Evolutionary conservation across 345 rosid species (phyloP), one percentile per base, ranked within the genome.

Genomic region (Salix suchowensis): DNA sequence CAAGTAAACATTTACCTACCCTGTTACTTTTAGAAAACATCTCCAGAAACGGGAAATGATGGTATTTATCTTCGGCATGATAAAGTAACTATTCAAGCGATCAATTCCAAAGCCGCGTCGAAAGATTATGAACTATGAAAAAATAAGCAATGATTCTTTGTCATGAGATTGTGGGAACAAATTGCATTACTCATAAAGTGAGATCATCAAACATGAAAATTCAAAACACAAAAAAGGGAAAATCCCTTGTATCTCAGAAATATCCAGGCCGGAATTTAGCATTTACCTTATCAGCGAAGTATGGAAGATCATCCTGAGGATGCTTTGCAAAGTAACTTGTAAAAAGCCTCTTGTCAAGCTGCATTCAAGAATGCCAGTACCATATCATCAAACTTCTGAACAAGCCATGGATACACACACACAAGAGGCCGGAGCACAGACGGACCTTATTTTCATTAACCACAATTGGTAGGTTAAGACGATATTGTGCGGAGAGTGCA

Each of bases 81-180:
- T 24, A 78, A 90, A 90, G 77, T 77, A 94, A 78, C 82, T 88
- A 44, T 83, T 86, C 84, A 75, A 83, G 1, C 81, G 88, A 84
- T 91, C 98, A 40, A 89, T 89, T 68, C 96, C 94, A 84, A 91
- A 84, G 60, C 97, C 96, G 60, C 94, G 90, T 67, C 95, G 80
- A 84, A 93, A 93, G 78, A 90, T 83, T 44, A 93, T 74, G 79
- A 81, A 91, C 97, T 89, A 66, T 24, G 40, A 71, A 79, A 28
- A 71, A 36, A 71, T 10, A 74, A 39, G 81, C 18, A 26, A 55
- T 16, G 6, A 5, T 14, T 36, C 66, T 2, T 68, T 26, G 50
- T 46, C 50, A 11, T 46, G 50, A 14, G 50, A 3, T 46, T 46
- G 50, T 14, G 50, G 50, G 50, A 14, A 13, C 4, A 46, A 46